Evolutionary conservation across 768 basidiomycete species (phyloP).

Genomic region (Fistulinella prunicolor): DNA sequence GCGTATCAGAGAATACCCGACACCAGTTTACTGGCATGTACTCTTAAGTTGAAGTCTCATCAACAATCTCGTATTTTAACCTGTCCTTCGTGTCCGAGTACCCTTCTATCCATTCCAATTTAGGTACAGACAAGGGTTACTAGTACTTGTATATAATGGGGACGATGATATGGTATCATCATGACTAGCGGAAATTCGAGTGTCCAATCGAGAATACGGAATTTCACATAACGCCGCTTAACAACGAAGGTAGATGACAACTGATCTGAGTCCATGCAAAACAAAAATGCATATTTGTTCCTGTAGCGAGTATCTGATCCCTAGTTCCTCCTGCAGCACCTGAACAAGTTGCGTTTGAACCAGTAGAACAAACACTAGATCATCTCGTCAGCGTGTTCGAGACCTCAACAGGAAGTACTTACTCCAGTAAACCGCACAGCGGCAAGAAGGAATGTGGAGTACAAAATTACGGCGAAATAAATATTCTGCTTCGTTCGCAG

Average conservation of each 20-base stretch:
- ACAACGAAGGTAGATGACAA: slow-evolving; percentile 34
- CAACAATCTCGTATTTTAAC: slow-evolving; percentile 8
- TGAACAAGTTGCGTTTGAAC: slow-evolving; percentile 80
- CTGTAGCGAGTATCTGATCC: not conserved
- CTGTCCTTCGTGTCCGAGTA: slow-evolving; percentile 19
- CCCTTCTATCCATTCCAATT: slow-evolving; percentile 24
- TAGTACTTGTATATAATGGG: slow-evolving; percentile 16
- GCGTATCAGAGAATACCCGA: slow-evolving; percentile 16
- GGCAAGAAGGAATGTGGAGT: slow-evolving; percentile 73
- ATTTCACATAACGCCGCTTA: slow-evolving; percentile 16
- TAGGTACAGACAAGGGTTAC: slow-evolving; percentile 22
- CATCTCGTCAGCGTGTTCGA: slow-evolving; percentile 3
- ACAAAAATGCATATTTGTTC: slow-evolving; percentile 15
- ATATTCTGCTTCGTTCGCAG: slow-evolving; percentile 49
- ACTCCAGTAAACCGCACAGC: slow-evolving; percentile 75
- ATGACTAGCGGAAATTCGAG: slow-evolving; percentile 23
- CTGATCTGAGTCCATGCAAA: slow-evolving; percentile 25
- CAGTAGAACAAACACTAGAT: slow-evolving; percentile 76
- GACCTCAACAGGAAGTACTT: slow-evolving; percentile 25
- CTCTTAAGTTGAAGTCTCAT: slow-evolving; percentile 36
- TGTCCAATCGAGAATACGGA: slow-evolving; percentile 19
- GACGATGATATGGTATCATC: slow-evolving; percentile 11
- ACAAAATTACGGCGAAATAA: slow-evolving; percentile 79
- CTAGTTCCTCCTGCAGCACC: slow-evolving; percentile 75
- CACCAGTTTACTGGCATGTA: slow-evolving; percentile 55